phyloP scores from a whole-genome alignment of 352 stramenopile species.

The Phytophthora boehmeriae region DNA sequence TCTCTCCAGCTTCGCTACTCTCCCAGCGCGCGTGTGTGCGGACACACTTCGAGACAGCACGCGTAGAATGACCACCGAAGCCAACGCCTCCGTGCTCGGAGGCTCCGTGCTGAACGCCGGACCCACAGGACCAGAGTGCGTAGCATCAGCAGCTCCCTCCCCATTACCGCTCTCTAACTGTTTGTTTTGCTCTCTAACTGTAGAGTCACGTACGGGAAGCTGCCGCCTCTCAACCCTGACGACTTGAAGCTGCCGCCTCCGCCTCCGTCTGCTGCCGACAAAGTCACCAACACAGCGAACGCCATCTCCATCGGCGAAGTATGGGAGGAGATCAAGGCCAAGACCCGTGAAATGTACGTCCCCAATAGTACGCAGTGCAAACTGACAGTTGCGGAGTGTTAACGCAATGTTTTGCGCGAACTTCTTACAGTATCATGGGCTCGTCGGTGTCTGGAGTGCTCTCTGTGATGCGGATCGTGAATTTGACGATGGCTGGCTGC shows the following conservation, averaged over 20 bases:
- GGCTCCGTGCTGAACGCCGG: conserved; percentile 65
- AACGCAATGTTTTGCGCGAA: background rate
- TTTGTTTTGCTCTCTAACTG: background rate
- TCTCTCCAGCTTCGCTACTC: conserved; percentile 11
- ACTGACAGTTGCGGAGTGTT: conserved; percentile 1
- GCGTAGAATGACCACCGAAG: conserved; percentile 41
- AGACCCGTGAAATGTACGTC: conserved; percentile 77
- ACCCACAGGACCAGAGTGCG: conserved; percentile 65
- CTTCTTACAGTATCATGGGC: conserved; percentile 61
- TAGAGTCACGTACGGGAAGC: conserved; percentile 75
- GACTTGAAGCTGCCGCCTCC: conserved; percentile 84
- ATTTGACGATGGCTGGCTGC: conserved; percentile 70
- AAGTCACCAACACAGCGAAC: conserved; percentile 63
- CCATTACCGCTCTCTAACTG: background rate
- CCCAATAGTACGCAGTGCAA: background rate
- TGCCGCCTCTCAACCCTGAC: conserved; percentile 85
- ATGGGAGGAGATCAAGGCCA: conserved; percentile 86
- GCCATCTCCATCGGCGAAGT: conserved; percentile 84
- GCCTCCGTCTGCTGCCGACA: conserved; percentile 75
- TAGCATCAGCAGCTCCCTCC: conserved; percentile 2
- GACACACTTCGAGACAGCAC: conserved; percentile 31
- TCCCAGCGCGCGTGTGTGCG: conserved; percentile 30
- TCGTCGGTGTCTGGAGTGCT: conserved; percentile 84
- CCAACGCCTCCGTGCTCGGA: conserved; percentile 57
- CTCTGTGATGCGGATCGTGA: conserved; percentile 76